These are phyloP conservation scores for Neophaeococcomyces mojaviensis DNA, from an alignment of 2,329 filamentous ascomycete genomes.

Conservation along the genomic window DNA sequence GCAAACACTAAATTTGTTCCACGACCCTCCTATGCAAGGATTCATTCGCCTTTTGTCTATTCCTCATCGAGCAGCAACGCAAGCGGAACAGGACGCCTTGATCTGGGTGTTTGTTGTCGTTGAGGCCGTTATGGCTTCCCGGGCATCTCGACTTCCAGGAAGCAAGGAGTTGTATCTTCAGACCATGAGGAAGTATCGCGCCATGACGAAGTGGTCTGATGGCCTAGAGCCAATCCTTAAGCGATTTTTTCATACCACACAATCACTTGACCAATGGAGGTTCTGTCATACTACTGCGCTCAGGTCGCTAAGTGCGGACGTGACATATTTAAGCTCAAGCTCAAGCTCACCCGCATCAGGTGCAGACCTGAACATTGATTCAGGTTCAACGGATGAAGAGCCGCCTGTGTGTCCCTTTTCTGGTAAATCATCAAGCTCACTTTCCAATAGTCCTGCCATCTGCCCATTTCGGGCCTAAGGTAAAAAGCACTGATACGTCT, in stretches of 20 bases:
- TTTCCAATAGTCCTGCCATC: neutral
- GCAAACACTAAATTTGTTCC: slow-evolving; percentile 16
- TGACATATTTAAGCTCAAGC: too few relatives aligned
- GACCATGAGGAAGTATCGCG: slow-evolving; percentile 13
- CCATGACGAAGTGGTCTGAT: slow-evolving; percentile 12
- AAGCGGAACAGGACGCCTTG: slow-evolving; percentile 12
- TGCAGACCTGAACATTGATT: too few relatives aligned
- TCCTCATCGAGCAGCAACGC: slow-evolving; percentile 9
- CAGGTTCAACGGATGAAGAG: neutral
- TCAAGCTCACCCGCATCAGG: too few relatives aligned
- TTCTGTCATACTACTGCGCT: neutral
- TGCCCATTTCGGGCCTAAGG: neutral
- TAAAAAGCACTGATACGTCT: neutral
- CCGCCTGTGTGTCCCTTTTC: neutral
- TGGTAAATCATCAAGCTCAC: neutral
- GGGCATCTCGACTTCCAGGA: slow-evolving; percentile 14
- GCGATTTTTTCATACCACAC: slow-evolving; percentile 16
- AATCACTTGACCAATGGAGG: slow-evolving; percentile 14
- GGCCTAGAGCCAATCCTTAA: slow-evolving; percentile 14
- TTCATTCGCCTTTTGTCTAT: slow-evolving; percentile 15
- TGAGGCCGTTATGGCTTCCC: slow-evolving; percentile 15
- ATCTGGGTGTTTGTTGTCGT: slow-evolving; percentile 17
- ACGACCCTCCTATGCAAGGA: slow-evolving; percentile 18
- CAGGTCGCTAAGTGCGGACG: neutral
- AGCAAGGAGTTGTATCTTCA: slow-evolving; percentile 16